These are phyloP conservation scores for Nymphaea colorata DNA, from an alignment of 164 flowering plant genomes.

Conservation along the genomic window DNA sequence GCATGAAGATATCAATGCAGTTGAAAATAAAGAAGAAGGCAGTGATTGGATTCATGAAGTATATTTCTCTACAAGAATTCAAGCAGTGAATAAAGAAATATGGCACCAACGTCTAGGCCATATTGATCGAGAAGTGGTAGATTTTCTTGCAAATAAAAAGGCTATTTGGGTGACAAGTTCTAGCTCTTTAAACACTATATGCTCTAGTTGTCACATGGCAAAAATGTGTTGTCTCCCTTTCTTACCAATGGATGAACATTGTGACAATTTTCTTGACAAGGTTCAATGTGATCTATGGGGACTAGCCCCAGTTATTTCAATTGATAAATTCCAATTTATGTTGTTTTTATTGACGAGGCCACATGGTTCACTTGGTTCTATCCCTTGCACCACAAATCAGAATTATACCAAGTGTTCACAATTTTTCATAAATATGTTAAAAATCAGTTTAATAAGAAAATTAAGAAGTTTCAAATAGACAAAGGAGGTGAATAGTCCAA, in stretches of 20 bases:
- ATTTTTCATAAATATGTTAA: neutral
- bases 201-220: neutral
- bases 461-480: slow-evolving; percentile 5
- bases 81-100: neutral
- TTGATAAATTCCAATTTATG: neutral
- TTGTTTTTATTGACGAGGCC: neutral
- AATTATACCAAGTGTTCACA: neutral
- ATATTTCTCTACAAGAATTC: neutral
- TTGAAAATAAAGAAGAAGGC: neutral
- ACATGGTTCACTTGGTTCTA: neutral
- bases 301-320: neutral
- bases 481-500: slow-evolving; percentile 9
- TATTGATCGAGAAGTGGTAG: neutral
- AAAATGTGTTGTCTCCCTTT: neutral
- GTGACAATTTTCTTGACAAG: neutral
- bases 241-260: too few species aligned
- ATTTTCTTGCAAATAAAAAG: neutral
- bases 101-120: slow-evolving; percentile 1
- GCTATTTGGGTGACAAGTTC: neutral
- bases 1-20: neutral
- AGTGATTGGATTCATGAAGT: neutral
- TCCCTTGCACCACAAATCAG: neutral
- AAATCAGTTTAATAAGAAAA: neutral
- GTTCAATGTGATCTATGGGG: slow-evolving; percentile 5
- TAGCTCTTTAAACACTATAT: neutral